Percentiles rank a stretch among this genome's conserved stretches.
Conservation (phyloP, 164 flowering plant genomes). For the Chimonanthus praecox region DNA sequence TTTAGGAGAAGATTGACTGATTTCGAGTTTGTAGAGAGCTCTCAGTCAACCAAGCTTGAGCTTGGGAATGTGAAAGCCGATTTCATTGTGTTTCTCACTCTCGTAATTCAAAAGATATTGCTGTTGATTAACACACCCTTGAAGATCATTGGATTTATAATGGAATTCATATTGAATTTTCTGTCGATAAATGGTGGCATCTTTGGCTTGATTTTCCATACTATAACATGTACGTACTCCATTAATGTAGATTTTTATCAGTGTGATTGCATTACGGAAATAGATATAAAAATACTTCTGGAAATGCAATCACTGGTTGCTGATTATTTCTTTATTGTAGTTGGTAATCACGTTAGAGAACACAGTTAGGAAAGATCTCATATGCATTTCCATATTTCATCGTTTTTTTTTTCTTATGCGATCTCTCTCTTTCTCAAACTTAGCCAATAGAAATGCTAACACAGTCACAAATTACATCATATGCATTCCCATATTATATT, state of each 20-base stretch:
- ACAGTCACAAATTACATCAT: no score
- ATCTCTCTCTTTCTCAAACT: no score
- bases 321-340: background rate
- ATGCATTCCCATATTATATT: no score
- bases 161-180: slow-evolving; percentile 19
- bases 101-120: slow-evolving; percentile 11
- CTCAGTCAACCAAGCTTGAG: background rate
- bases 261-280: background rate
- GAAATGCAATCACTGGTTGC: background rate
- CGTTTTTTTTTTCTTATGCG: no score
- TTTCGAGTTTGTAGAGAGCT: background rate
- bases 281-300: background rate
- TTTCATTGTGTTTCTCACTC: background rate
- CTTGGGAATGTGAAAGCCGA: background rate
- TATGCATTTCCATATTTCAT: no score
- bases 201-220: background rate
- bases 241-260: background rate
- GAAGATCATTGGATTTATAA: background rate
- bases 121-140: background rate
- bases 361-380: no score
- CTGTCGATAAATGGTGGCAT: slow-evolving; percentile 17
- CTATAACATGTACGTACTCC: background rate
- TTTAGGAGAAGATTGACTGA: slow-evolving; percentile 4
- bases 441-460: no score
- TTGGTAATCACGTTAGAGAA: background rate